These are phyloP conservation scores for Nadsonia fulvescens DNA, from an alignment of 805 yeast species.

Conservation along the genomic window DNA sequence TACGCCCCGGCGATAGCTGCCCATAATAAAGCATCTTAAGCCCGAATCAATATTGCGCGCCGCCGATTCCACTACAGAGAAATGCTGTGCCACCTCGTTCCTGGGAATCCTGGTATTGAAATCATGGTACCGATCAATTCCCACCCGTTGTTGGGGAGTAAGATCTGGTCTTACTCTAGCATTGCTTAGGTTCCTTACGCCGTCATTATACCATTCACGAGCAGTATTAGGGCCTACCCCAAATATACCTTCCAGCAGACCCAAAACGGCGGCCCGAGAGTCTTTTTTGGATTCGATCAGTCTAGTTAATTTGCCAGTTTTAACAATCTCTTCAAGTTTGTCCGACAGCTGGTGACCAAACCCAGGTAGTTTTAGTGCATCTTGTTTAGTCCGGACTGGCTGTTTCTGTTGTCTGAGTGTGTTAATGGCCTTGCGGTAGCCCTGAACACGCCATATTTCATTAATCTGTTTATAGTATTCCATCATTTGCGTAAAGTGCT, in stretches of 20 bases:
- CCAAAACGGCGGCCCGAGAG: conserved; percentile 13
- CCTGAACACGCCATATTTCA: conserved; percentile 22
- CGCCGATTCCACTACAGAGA: conserved; percentile 16
- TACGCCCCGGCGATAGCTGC: conserved; percentile 35
- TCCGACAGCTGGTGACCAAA: conserved; percentile 24
- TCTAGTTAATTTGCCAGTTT: conserved; percentile 19
- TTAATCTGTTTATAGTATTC: conserved; percentile 18
- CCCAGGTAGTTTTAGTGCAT: conserved; percentile 25
- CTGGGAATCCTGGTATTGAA: conserved; percentile 29
- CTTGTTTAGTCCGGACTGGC: conserved; percentile 19
- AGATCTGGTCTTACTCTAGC: conserved; percentile 17
- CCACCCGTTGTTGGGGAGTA: conserved; percentile 20
- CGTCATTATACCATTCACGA: conserved; percentile 22
- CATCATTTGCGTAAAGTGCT: conserved; percentile 18
- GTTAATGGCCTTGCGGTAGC: conserved; percentile 28
- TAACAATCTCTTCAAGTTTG: conserved; percentile 29
- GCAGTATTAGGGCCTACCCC: conserved; percentile 33
- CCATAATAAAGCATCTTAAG: conserved; percentile 25
- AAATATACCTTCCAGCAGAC: conserved; percentile 23
- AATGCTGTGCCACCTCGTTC: conserved; percentile 26
- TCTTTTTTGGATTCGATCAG: conserved; percentile 12
- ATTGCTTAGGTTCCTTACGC: conserved; percentile 24
- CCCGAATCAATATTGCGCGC: conserved; percentile 20
- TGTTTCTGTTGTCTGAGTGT: conserved; percentile 15
- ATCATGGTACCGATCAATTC: conserved; percentile 30